Percentiles rank a stretch among this genome's conserved stretches.
phyloP scores from a whole-genome alignment of 768 basidiomycete species.

The Auriscalpium microsporum region DNA sequence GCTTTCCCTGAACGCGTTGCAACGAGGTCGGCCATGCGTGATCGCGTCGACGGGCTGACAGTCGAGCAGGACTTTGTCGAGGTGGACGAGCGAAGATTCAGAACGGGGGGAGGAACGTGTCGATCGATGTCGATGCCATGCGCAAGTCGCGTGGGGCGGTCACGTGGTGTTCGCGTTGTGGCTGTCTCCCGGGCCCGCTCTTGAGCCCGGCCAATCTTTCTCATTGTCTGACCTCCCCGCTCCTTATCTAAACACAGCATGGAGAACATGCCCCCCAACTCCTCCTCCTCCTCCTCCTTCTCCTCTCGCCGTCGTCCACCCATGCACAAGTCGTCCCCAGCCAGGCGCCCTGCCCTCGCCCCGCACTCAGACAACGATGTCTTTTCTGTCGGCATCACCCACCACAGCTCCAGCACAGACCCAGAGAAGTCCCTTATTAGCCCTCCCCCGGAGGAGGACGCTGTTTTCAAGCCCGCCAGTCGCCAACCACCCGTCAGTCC shows the following conservation, averaged over 20 bases:
- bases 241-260: background rate
- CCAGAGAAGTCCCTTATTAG: conserved; percentile 14
- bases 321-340: conserved; percentile 13
- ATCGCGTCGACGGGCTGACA: too few species aligned
- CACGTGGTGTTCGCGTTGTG: conserved; percentile 5
- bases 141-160: background rate
- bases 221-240: background rate
- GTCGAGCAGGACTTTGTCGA: too few species aligned
- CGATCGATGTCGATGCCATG: too few species aligned
- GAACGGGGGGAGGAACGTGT: too few species aligned
- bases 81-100: too few species aligned
- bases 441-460: conserved; percentile 11
- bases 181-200: background rate
- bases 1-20: too few species aligned
- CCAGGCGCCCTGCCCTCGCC: background rate
- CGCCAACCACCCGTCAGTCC: background rate
- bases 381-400: conserved; percentile 8
- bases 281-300: background rate
- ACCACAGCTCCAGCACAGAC: conserved; percentile 6
- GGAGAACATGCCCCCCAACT: conserved; percentile 4
- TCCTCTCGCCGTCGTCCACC: background rate
- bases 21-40: too few species aligned
- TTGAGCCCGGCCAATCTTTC: background rate
- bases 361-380: conserved; percentile 8
- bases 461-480: background rate